phyloP scores from a whole-genome alignment of 1,284 basidiomycete species.

The Ganoderma lucidum region DNA sequence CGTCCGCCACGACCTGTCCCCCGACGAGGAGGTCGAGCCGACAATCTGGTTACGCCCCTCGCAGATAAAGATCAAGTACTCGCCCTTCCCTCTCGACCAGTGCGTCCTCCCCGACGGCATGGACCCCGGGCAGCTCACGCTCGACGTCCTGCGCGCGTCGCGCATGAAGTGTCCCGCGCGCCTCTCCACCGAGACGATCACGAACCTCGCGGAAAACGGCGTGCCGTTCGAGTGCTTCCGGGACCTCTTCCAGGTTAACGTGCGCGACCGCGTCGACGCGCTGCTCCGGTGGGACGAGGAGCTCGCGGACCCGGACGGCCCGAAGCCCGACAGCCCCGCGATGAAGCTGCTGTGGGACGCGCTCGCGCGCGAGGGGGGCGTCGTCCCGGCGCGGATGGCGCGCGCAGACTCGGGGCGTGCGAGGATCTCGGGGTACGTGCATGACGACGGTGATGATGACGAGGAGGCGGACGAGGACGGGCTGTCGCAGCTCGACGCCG shows the following conservation, averaged over 20 bases:
- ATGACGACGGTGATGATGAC: constrained; percentile 30
- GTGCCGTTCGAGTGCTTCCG: constrained; percentile 44
- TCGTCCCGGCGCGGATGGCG: constrained; percentile 42
- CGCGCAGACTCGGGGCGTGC: constrained; percentile 43
- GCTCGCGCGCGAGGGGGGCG: constrained; percentile 43
- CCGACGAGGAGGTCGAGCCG: constrained; percentile 31
- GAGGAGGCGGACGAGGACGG: constrained; percentile 33
- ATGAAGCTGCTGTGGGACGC: constrained; percentile 43
- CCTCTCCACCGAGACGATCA: constrained; percentile 52
- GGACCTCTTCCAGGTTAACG: constrained; percentile 37
- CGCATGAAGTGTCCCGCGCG: constrained; percentile 45
- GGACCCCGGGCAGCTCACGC: constrained; percentile 44
- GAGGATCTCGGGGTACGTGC: constrained; percentile 37
- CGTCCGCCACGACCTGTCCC: constrained; percentile 24
- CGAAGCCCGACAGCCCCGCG: constrained; percentile 29
- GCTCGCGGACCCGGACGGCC: neutral
- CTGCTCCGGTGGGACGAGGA: constrained; percentile 37
- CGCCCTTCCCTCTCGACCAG: constrained; percentile 11
- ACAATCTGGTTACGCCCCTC: constrained; percentile 49
- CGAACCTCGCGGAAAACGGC: constrained; percentile 55
- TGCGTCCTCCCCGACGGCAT: constrained; percentile 23
- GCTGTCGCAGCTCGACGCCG: constrained; percentile 26
- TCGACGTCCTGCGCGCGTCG: constrained; percentile 50
- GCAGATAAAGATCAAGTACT: constrained; percentile 51
- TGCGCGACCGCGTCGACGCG: constrained; percentile 25